Percentiles rank a stretch among this genome's conserved stretches.
These are phyloP conservation scores for Lenwebbia sp. DNA, from an alignment of 345 rosid species.

Conservation along the genomic window DNA sequence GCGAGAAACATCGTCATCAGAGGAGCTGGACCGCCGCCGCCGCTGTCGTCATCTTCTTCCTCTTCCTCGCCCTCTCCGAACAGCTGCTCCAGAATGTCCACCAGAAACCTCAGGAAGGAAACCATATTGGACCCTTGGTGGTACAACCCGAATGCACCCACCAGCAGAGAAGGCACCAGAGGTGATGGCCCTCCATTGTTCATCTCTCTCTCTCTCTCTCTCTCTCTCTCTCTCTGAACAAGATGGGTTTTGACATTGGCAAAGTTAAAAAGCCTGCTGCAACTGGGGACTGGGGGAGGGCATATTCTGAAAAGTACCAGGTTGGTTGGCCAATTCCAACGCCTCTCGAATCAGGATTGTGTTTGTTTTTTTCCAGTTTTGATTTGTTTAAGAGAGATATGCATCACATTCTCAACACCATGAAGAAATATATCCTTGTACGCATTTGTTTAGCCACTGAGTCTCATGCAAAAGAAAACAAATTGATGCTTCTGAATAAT, in stretches of 20 bases:
- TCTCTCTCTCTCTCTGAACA: background rate
- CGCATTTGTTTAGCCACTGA: background rate
- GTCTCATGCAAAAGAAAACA: background rate
- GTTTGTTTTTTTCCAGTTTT: background rate
- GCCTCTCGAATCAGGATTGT: background rate
- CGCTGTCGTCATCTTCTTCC: slow-evolving; percentile 1
- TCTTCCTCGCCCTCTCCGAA: slow-evolving; percentile 3
- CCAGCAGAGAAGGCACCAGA: slow-evolving; percentile 26
- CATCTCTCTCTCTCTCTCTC: background rate
- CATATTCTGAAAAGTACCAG: background rate
- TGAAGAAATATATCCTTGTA: background rate
- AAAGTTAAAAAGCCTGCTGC: background rate
- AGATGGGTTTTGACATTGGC: background rate
- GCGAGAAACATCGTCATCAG: slow-evolving; percentile 1
- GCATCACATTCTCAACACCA: background rate
- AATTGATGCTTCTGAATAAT: background rate
- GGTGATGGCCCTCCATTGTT: slow-evolving; percentile 38
- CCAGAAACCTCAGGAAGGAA: background rate
- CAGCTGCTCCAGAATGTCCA: background rate
- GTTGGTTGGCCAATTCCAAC: slow-evolving; percentile 1
- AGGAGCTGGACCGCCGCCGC: background rate
- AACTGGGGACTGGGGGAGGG: background rate
- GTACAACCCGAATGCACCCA: slow-evolving; percentile 26
- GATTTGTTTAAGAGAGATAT: background rate
- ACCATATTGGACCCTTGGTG: slow-evolving; percentile 10